phyloP scores from a whole-genome alignment of 1,284 basidiomycete species.

The Xerocomus nothofagi region DNA sequence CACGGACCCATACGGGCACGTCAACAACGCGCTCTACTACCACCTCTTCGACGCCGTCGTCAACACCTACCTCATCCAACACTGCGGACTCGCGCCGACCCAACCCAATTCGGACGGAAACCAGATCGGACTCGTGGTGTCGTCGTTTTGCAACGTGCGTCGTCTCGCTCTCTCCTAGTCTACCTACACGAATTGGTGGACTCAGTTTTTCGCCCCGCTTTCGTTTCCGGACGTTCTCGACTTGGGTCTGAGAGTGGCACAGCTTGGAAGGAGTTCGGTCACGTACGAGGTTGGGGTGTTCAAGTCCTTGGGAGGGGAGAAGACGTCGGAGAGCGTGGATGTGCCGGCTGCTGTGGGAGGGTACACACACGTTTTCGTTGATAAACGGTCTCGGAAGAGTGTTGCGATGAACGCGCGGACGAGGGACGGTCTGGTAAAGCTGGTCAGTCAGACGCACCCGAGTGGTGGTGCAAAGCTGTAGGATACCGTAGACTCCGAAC shows the following conservation, averaged over 20 bases:
- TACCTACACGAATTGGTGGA: background rate
- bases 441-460: background rate
- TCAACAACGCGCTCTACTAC: conserved; percentile 80
- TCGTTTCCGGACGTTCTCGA: conserved; percentile 69
- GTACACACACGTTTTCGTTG: conserved; percentile 81
- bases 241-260: conserved; percentile 63
- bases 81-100: conserved; percentile 53
- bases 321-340: conserved; percentile 23
- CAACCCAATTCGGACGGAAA: conserved; percentile 35
- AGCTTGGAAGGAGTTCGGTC: conserved; percentile 69
- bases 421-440: conserved; percentile 17
- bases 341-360: conserved; percentile 65
- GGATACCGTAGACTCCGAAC: background rate
- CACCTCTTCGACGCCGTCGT: conserved; percentile 76
- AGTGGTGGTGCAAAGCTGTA: conserved; percentile 16
- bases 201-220: conserved; percentile 63
- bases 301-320: conserved; percentile 32
- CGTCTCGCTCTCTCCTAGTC: background rate
- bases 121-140: conserved; percentile 69
- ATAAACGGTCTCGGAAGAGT: conserved; percentile 54
- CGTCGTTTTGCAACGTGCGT: conserved; percentile 62
- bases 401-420: conserved; percentile 38
- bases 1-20: conserved; percentile 77
- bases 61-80: conserved; percentile 68
- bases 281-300: conserved; percentile 77